A percentile compares a stretch with the other conserved stretches of the same genome.
Conservation (phyloP, 495 filamentous ascomycete genomes). For the Talaromyces wortmannii region DNA sequence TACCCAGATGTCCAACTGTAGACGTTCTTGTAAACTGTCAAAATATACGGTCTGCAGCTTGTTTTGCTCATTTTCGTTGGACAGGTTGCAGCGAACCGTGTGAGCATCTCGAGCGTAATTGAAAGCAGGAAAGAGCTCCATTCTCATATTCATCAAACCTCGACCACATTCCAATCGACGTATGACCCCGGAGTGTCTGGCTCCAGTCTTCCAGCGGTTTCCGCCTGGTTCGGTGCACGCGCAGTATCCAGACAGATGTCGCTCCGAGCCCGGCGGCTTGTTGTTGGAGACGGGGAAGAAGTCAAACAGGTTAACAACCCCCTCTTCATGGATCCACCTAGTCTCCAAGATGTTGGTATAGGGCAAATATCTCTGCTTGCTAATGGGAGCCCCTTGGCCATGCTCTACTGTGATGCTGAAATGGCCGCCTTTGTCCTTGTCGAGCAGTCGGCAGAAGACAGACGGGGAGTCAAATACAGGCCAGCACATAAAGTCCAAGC, state of each 20-base stretch:
- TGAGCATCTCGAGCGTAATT: slow-evolving; percentile 58
- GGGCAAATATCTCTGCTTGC: slow-evolving; percentile 65
- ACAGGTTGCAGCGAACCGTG: slow-evolving; percentile 22
- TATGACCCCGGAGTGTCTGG: slow-evolving; percentile 43
- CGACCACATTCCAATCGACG: slow-evolving; percentile 63
- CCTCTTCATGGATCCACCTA: slow-evolving; percentile 63
- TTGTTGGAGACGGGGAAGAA: slow-evolving; percentile 52
- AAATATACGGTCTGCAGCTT: slow-evolving; percentile 57
- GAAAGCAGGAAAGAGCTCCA: slow-evolving; percentile 66
- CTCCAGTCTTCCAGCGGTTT: slow-evolving; percentile 33
- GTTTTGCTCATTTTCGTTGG: slow-evolving; percentile 20
- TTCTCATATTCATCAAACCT: slow-evolving; percentile 51
- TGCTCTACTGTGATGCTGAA: slow-evolving; percentile 53
- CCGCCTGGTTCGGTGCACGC: slow-evolving; percentile 22
- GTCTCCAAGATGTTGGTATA: slow-evolving; percentile 66
- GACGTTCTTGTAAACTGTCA: slow-evolving; percentile 43
- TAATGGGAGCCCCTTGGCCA: slow-evolving; percentile 40
- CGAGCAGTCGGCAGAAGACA: slow-evolving; percentile 60
- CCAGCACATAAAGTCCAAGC: slow-evolving; percentile 74
- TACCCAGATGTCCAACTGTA: slow-evolving; percentile 60
- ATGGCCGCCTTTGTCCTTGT: slow-evolving; percentile 64
- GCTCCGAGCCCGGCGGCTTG: slow-evolving; percentile 13
- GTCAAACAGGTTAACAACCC: slow-evolving; percentile 62
- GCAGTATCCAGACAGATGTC: slow-evolving; percentile 28
- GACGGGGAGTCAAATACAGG: slow-evolving; percentile 62